Evolutionary conservation across 257 asterid genomes (phyloP).

Genomic region (Parsonsia alboflavescens): DNA sequence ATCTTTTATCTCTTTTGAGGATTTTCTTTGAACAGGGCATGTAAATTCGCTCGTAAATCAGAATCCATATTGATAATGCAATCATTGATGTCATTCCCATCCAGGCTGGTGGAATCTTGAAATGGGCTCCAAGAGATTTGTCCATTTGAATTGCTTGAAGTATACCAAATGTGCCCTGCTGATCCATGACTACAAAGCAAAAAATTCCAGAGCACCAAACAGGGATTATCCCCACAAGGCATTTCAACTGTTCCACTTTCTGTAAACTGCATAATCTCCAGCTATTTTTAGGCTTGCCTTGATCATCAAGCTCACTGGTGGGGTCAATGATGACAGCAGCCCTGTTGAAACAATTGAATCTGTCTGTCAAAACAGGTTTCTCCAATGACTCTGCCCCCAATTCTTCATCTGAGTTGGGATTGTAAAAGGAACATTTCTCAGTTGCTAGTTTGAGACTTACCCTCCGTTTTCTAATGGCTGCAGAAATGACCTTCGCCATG

Average conservation of each 20-base stretch:
- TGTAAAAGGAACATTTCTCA: conserved; percentile 18
- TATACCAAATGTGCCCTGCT: conserved; percentile 53
- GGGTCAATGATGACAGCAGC: conserved; percentile 49
- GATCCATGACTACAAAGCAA: conserved; percentile 70
- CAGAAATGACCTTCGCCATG: conserved; percentile 47
- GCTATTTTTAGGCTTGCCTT: conserved; percentile 30
- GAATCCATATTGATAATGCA: conserved; percentile 61
- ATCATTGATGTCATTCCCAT: conserved; percentile 74
- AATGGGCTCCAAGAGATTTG: conserved; percentile 33
- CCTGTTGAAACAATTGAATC: conserved; percentile 46
- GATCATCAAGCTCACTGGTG: conserved; percentile 32
- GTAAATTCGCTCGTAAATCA: conserved; percentile 51
- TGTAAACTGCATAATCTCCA: conserved; percentile 67
- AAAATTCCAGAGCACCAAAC: conserved; percentile 67
- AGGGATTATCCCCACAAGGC: conserved; percentile 46
- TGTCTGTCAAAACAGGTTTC: conserved; percentile 1
- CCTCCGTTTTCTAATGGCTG: conserved; percentile 41
- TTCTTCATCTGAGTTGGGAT: conserved; percentile 21
- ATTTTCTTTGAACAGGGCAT: conserved; percentile 32
- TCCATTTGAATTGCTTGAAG: conserved; percentile 68
- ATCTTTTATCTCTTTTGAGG: conserved; percentile 33
- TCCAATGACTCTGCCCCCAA: conserved; percentile 2
- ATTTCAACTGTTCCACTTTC: conserved; percentile 58
- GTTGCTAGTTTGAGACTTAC: conserved; percentile 6
- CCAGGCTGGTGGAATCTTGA: conserved; percentile 79